Evolutionary conservation across 2,329 filamentous ascomycete species (phyloP).

Genomic region (Cladosporium austrohemisphaericum): DNA sequence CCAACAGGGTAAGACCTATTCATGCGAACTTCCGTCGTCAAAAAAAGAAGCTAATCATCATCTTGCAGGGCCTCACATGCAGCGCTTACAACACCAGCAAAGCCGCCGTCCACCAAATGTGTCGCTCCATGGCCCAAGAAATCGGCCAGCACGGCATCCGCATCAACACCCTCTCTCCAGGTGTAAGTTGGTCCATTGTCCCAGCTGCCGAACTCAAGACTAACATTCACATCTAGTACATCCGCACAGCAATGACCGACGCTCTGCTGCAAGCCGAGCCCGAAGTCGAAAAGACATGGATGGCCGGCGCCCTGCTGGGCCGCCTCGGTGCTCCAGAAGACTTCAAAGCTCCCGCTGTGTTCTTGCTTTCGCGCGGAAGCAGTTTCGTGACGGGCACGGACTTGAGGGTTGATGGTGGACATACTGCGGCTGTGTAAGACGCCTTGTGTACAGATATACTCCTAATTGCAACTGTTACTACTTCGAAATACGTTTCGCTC

Average conservation of each 20-base stretch:
- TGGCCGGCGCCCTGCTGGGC: slow-evolving; percentile 50
- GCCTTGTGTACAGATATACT: too few relatives aligned
- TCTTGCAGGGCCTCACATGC: slow-evolving; percentile 39
- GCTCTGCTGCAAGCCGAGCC: slow-evolving; percentile 38
- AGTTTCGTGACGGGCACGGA: slow-evolving; percentile 68
- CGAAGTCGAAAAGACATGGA: slow-evolving; percentile 49
- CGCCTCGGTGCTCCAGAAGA: slow-evolving; percentile 53
- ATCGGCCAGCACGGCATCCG: slow-evolving; percentile 46
- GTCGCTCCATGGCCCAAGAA: slow-evolving; percentile 52
- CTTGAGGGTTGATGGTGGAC: slow-evolving; percentile 68
- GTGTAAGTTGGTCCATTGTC: slow-evolving; percentile 24
- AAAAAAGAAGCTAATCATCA: too few relatives aligned
- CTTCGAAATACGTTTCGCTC: too few relatives aligned
- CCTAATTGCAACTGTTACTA: too few relatives aligned
- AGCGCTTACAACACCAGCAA: slow-evolving; percentile 55
- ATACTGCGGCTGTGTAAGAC: slow-evolving; percentile 34
- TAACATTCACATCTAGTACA: slow-evolving; percentile 27
- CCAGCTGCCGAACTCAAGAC: background rate
- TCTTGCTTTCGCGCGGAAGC: slow-evolving; percentile 62
- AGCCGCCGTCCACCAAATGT: slow-evolving; percentile 52
- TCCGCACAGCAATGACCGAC: slow-evolving; percentile 34
- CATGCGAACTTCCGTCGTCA: too few relatives aligned
- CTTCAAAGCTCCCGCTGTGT: slow-evolving; percentile 61
- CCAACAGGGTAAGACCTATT: slow-evolving; percentile 36
- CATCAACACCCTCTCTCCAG: slow-evolving; percentile 48